Evolutionary conservation across 768 basidiomycete genomes (phyloP).

Genomic region (Lactarius hatsudake): DNA sequence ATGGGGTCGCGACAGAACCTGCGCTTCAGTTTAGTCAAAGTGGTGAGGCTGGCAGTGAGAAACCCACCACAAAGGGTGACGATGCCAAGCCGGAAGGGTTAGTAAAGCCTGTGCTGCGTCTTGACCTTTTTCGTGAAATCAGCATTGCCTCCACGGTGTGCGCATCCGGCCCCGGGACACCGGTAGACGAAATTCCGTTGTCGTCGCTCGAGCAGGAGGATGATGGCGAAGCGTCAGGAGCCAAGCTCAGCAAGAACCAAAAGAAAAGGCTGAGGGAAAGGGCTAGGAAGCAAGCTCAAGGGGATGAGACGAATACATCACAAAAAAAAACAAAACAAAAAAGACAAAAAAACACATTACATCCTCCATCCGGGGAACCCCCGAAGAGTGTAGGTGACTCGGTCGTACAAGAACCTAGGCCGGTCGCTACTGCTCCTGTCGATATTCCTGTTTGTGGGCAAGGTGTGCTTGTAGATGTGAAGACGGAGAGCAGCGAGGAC

Average conservation of each 20-base stretch:
- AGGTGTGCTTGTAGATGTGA: conserved; percentile 9
- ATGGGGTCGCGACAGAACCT: not conserved
- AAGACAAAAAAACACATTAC: no score
- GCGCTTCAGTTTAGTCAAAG: not conserved
- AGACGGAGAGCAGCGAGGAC: conserved; percentile 9
- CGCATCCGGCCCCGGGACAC: not conserved
- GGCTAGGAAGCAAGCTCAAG: not conserved
- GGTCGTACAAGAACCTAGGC: conserved; percentile 13
- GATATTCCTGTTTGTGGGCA: conserved; percentile 6
- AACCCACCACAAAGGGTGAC: not conserved
- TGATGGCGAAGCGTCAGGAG: not conserved
- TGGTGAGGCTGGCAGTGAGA: not conserved
- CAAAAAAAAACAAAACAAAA: no score
- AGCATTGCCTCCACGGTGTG: conserved; percentile 3
- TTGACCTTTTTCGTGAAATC: not conserved
- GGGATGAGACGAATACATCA: no score
- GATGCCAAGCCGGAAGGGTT: not conserved
- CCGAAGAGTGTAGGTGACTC: not conserved
- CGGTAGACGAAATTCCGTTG: conserved; percentile 1
- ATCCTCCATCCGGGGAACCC: no score
- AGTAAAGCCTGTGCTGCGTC: not conserved
- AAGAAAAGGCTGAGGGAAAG: not conserved
- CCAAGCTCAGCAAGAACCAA: no score
- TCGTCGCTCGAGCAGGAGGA: not conserved
- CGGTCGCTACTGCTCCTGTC: conserved; percentile 1